Evolutionary conservation across 2,329 filamentous ascomycete genomes (phyloP).

Genomic region (Sphaerostilbella broomeana): DNA sequence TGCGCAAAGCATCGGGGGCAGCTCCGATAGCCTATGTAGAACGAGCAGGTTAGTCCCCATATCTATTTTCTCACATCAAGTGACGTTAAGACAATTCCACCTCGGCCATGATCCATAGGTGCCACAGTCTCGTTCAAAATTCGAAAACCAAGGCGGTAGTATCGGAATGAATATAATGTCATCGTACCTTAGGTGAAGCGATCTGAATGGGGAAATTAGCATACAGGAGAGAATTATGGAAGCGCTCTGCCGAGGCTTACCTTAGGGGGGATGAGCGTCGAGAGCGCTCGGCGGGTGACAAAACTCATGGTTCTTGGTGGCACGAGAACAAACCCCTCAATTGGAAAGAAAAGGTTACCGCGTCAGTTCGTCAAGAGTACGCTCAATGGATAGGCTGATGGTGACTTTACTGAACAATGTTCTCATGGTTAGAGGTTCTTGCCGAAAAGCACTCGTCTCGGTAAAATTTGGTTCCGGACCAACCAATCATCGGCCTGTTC

Average conservation of each 20-base stretch:
- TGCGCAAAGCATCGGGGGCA: conserved; percentile 90
- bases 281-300: conserved; percentile 83
- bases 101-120: no score
- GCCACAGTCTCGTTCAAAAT: no score
- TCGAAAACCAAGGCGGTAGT: no score
- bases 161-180: no score
- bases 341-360: conserved; percentile 19
- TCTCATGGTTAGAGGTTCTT: conserved; percentile 24
- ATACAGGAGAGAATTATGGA: conserved; percentile 23
- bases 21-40: conserved; percentile 94
- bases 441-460: conserved; percentile 46
- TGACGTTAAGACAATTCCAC: no score
- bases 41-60: no score
- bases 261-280: conserved; percentile 99
- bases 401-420: conserved; percentile 19
- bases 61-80: no score
- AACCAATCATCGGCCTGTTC: conserved; percentile 35
- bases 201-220: conserved; percentile 50
- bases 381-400: conserved; percentile 28
- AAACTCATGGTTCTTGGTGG: conserved; percentile 71
- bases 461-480: conserved; percentile 36
- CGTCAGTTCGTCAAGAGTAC: conserved; percentile 28
- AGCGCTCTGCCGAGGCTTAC: conserved; percentile 45
- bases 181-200: conserved; percentile 70
- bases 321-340: conserved; percentile 21